Base-by-base conservation (phyloP, 2,329 filamentous ascomycete species). In the Pseudogymnoascus sp. region DNA sequence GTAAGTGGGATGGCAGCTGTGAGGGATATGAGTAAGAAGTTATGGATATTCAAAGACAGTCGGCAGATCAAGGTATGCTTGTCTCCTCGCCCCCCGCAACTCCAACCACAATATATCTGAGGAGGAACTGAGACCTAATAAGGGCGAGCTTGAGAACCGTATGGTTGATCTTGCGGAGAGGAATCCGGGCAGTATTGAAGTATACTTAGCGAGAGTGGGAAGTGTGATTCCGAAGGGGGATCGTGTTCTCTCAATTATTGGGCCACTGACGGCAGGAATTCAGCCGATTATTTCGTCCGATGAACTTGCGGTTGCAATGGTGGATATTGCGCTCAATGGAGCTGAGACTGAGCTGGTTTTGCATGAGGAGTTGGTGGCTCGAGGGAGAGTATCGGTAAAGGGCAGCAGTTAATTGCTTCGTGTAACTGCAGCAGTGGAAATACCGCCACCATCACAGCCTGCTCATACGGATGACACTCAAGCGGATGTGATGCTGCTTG, bases 251-350 rank as follows among this genome's bases (percentile, higher is more conserved):
- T 44, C 41, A 4, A 44, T 44, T 44, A 44, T 44, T 27, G 41
- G 41, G 17, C 21, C 33, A 42, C 48, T 64, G 15, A 33, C 61
- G 31, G 64, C 51, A 35, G 63, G 21, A 58, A 62, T 59, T 48
- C 58, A 63, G 36, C 55, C 44, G 29, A 64, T 41, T 36, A 62
- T 67, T 62, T 44, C 51, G 31, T 63, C 65, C n/a, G 44, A 61
- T 31, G 48, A 60, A 6, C 36, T 68, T 29, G 63, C 60, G 15
- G 62, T 62, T 10, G 63, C 61, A 5, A 66, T 67, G 62, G 44
- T 65, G 41, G 66, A 67, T 61, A 29, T 66, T 39, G 64, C 42
- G n/a, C 13, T 63, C 5, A 66, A 65, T 62, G 65, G 66, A 60
- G 29, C 27, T 3, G 13, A 29, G 21, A 48, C 13, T 1, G 21